These are phyloP conservation scores for Melaleuca alternifolia DNA, from an alignment of 345 rosid genomes.

Conservation along the genomic window DNA sequence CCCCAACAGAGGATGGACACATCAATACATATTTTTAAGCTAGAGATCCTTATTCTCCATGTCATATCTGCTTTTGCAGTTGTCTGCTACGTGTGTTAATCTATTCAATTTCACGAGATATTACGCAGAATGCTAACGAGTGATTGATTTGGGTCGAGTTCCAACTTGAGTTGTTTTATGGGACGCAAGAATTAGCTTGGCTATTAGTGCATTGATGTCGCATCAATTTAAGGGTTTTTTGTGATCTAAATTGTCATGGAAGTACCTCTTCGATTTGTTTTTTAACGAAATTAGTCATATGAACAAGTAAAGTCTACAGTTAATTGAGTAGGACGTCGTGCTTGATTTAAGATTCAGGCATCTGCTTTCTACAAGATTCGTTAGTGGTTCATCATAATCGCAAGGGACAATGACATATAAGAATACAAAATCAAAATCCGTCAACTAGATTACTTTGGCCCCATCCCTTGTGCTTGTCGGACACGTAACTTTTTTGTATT, in stretches of 20 bases:
- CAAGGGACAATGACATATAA: not conserved
- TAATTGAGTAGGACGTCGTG: not conserved
- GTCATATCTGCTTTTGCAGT: not conserved
- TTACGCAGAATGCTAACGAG: not conserved
- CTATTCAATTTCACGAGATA: not conserved
- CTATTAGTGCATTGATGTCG: rapidly evolving
- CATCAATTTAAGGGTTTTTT: rapidly evolving
- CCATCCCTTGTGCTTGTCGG: not conserved
- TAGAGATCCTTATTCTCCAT: not conserved
- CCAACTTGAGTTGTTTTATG: not conserved
- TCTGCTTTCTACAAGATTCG: not conserved
- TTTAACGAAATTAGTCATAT: rapidly evolving
- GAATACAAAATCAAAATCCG: not conserved
- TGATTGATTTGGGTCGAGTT: not conserved
- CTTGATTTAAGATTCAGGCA: not conserved
- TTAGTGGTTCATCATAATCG: not conserved
- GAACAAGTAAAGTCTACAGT: not conserved
- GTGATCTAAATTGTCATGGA: not conserved
- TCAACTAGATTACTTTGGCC: not conserved
- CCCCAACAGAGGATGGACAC: rapidly evolving
- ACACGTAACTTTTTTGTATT: not conserved
- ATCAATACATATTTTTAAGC: not conserved
- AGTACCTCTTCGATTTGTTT: rapidly evolving
- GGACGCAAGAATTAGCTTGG: not conserved
- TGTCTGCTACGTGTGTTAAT: rapidly evolving